phyloP scores from a whole-genome alignment of 139 green algal genomes.

The Prasinococcaceae sp. region DNA sequence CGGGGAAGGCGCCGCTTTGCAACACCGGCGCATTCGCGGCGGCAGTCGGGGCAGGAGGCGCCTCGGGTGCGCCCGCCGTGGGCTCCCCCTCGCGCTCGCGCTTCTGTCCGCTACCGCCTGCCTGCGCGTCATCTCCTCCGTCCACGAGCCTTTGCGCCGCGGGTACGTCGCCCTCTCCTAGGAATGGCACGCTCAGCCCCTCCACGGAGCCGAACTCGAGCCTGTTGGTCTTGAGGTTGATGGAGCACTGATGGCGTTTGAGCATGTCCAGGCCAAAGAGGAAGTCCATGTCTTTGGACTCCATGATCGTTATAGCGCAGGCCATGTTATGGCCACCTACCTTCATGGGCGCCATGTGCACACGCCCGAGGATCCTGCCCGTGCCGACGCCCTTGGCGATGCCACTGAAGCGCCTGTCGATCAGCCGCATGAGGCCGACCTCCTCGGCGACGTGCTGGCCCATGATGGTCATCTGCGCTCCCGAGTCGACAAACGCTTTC shows the following conservation, averaged over 20 bases:
- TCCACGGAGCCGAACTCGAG: constrained; percentile 1
- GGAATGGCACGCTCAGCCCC: neutral
- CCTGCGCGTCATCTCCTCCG: neutral
- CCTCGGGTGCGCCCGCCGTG: too few relatives aligned
- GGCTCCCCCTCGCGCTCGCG: neutral
- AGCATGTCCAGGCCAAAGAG: constrained; percentile 96
- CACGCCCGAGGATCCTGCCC: constrained; percentile 67
- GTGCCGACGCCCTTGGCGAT: constrained; percentile 75
- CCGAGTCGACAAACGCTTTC: constrained; percentile 41
- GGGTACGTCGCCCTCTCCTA: neutral
- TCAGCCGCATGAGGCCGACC: constrained; percentile 59
- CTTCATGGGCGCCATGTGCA: constrained; percentile 67
- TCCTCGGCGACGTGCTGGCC: constrained; percentile 21
- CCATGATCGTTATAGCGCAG: constrained; percentile 77
- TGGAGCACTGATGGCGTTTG: constrained; percentile 59
- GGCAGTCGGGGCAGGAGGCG: neutral
- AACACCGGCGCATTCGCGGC: neutral
- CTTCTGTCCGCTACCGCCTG: neutral
- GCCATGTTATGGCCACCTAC: constrained; percentile 12
- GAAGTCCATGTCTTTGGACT: constrained; percentile 75
- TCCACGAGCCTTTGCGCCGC: neutral
- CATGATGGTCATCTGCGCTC: constrained; percentile 54
- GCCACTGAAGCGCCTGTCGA: constrained; percentile 78
- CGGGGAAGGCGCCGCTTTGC: too few relatives aligned
- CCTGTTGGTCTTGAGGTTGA: constrained; percentile 43